phyloP scores from a whole-genome alignment of 192 early-diverging fungal genomes.

The Coemansia sp. region DNA sequence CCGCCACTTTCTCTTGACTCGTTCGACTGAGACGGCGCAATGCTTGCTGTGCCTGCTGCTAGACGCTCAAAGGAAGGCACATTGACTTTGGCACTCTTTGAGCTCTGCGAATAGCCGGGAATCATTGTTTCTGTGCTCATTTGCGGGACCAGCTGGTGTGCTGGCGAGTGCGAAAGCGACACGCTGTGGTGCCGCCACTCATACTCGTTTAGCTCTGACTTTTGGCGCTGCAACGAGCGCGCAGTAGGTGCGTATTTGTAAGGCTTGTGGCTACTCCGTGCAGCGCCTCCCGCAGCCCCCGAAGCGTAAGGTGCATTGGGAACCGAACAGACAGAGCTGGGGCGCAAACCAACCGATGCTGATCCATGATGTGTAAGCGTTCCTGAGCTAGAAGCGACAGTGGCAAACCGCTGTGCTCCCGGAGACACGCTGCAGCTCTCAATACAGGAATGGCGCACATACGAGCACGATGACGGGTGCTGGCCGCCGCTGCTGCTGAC shows the following conservation, averaged over 20 bases:
- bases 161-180: neutral
- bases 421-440: slow-evolving; percentile 10
- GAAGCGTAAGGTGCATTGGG: slow-evolving; percentile 11
- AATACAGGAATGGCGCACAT: slow-evolving; percentile 8
- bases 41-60: slow-evolving; percentile 11
- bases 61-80: slow-evolving; percentile 22
- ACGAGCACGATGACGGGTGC: neutral
- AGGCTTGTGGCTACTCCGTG: slow-evolving; percentile 1
- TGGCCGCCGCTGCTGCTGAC: neutral
- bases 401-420: slow-evolving; percentile 6
- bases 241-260: neutral
- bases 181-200: slow-evolving; percentile 13
- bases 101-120: slow-evolving; percentile 1
- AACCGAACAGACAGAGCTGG: slow-evolving; percentile 39
- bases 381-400: slow-evolving; percentile 6
- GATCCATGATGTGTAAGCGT: slow-evolving; percentile 4
- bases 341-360: slow-evolving; percentile 12
- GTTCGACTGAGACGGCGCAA: slow-evolving; percentile 15
- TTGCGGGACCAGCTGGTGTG: slow-evolving; percentile 10
- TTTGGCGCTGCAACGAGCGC: slow-evolving; percentile 9
- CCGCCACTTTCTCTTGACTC: slow-evolving; percentile 12
- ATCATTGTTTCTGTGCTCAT: slow-evolving; percentile 13
- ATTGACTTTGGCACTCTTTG: neutral
- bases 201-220: slow-evolving; percentile 13
- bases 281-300: neutral